phyloP scores from a whole-genome alignment of 352 stramenopile genomes.

The Globisporangium canariense region DNA sequence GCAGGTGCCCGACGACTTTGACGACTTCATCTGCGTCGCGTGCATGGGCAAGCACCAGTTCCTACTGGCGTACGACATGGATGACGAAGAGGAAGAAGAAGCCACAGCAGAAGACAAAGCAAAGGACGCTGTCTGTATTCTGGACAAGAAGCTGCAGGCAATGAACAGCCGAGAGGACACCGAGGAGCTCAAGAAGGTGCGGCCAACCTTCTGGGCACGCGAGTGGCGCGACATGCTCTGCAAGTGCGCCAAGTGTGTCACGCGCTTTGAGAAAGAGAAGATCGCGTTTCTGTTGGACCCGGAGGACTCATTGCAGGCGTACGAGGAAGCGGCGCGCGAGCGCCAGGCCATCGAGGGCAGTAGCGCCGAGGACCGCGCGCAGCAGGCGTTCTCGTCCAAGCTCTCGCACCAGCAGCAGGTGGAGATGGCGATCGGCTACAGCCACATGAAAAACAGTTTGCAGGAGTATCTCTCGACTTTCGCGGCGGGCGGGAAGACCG shows the following conservation, averaged over 20 bases:
- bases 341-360: constrained; percentile 18
- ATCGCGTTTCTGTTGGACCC: constrained; percentile 62
- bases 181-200: constrained; percentile 16
- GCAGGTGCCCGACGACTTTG: constrained; percentile 34
- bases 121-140: constrained; percentile 20
- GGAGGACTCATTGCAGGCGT: constrained; percentile 61
- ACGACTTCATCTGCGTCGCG: constrained; percentile 62
- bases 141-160: constrained; percentile 33
- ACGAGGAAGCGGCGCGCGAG: constrained; percentile 45
- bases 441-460: constrained; percentile 68
- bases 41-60: constrained; percentile 70
- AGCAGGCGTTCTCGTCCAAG: constrained; percentile 49
- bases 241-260: constrained; percentile 47
- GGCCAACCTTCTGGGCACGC: constrained; percentile 62
- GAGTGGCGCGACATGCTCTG: constrained; percentile 63
- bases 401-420: constrained; percentile 71
- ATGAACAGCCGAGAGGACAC: constrained; percentile 20
- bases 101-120: constrained; percentile 5
- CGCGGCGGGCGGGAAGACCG: constrained; percentile 53
- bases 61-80: constrained; percentile 51
- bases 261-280: constrained; percentile 39
- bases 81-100: constrained; percentile 18
- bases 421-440: constrained; percentile 71
- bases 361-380: constrained; percentile 37
- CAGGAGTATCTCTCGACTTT: constrained; percentile 63